These are phyloP conservation scores for Nannochloropsis gaditana DNA, from an alignment of 108 stramenopile species.

Conservation along the genomic window DNA sequence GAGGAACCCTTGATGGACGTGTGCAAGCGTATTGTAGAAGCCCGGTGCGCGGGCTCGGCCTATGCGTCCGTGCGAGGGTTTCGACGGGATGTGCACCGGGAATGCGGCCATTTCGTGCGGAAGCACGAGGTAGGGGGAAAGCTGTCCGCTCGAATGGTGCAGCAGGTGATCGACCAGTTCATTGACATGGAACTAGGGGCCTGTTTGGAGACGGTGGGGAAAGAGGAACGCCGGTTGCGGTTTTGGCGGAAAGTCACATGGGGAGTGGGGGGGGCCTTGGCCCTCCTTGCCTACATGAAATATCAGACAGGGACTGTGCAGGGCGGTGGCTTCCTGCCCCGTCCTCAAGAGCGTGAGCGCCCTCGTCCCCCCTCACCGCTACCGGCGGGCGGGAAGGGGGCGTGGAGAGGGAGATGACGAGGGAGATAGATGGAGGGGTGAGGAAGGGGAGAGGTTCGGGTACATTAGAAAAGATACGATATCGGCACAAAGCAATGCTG, in stretches of 20 bases:
- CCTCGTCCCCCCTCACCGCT: too few species aligned
- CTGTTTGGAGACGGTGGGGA: background rate
- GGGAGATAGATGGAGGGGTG: background rate
- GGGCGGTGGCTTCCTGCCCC: background rate
- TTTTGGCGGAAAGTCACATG: background rate
- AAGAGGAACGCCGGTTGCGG: background rate
- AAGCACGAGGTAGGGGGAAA: background rate
- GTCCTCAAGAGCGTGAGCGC: background rate
- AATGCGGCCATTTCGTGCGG: background rate
- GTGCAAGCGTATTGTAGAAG: background rate
- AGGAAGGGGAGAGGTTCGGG: background rate
- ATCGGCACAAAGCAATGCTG: too few species aligned
- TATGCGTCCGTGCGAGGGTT: background rate
- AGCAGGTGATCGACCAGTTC: background rate
- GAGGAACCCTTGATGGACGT: slow-evolving; percentile 1
- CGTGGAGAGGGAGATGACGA: background rate
- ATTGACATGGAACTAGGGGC: background rate
- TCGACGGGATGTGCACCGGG: slow-evolving; percentile 10
- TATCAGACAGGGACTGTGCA: background rate
- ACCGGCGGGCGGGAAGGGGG: too few species aligned
- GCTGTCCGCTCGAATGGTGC: background rate
- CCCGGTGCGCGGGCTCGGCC: background rate
- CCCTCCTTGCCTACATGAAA: background rate
- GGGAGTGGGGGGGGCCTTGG: background rate
- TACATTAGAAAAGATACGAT: background rate